phyloP scores from a whole-genome alignment of 306 rosid genomes.

The Herpetospermum pedunculosum region DNA sequence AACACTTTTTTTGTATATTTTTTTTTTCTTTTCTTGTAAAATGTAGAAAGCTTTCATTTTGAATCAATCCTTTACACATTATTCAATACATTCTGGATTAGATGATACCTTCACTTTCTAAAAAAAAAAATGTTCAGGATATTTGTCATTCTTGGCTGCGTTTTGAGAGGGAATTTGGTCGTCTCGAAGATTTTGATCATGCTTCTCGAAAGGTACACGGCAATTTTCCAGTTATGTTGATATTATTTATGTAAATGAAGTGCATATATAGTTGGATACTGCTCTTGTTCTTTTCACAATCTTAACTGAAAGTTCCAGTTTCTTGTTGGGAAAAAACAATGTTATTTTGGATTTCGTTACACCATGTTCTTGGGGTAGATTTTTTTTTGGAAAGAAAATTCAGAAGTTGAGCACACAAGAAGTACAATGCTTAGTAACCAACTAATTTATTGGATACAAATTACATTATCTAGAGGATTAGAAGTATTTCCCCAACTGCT shows the following conservation, averaged over 20 bases:
- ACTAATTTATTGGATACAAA: neutral
- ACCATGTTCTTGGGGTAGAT: neutral
- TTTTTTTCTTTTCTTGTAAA: neutral
- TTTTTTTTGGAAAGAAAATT: neutral
- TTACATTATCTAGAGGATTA: neutral
- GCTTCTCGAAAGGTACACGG: slow-evolving; percentile 57
- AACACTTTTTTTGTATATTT: too few species aligned
- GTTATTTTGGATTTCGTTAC: neutral
- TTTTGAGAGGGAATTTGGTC: slow-evolving; percentile 85
- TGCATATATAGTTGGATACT: neutral
- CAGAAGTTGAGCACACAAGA: neutral
- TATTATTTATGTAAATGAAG: neutral
- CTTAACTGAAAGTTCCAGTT: neutral
- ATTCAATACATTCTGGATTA: slow-evolving; percentile 36
- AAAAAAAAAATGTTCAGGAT: slow-evolving; percentile 83
- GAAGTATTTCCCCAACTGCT: neutral
- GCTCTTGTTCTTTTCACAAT: neutral
- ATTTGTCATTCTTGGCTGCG: slow-evolving; percentile 83
- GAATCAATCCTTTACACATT: neutral
- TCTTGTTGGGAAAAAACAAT: neutral
- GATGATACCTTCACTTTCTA: slow-evolving; percentile 64
- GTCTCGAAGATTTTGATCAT: slow-evolving; percentile 67
- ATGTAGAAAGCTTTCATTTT: neutral
- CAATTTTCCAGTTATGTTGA: neutral
- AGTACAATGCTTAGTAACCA: neutral